Evolutionary conservation across 169 alveolate genomes (phyloP).

Genomic region (Miamiensis avidus): DNA sequence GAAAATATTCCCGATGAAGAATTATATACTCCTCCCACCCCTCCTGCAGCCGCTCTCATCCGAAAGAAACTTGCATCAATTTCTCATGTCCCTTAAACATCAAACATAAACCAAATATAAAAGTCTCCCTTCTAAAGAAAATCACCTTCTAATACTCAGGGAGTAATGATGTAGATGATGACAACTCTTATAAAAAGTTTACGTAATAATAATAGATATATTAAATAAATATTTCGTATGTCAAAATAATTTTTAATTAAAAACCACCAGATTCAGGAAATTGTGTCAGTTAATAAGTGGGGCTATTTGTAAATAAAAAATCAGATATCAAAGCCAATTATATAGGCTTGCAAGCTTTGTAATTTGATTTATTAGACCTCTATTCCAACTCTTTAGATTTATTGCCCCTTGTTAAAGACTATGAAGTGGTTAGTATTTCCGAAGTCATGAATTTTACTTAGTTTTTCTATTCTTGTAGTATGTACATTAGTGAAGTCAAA

Average conservation of each 20-base stretch:
- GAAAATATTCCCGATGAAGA: background rate
- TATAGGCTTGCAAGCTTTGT: background rate
- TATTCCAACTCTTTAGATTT: background rate
- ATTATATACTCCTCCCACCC: no score
- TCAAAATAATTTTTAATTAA: no score
- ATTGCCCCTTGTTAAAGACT: background rate
- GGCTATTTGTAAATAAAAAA: background rate
- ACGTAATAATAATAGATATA: background rate
- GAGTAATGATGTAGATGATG: no score
- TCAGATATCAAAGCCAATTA: background rate
- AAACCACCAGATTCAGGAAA: background rate
- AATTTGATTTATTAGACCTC: background rate
- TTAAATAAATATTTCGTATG: background rate
- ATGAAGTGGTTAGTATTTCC: background rate
- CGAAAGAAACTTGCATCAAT: no score
- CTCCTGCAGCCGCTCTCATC: no score
- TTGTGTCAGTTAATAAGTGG: background rate
- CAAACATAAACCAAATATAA: no score
- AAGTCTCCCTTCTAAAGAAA: no score
- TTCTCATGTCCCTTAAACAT: no score
- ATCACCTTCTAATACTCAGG: no score
- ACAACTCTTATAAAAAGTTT: no score
- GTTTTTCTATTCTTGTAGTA: background rate
- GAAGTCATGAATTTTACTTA: background rate
- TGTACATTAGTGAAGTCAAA: background rate